Conservation (phyloP, 495 filamentous ascomycete species). For the Daldinia grandis region DNA sequence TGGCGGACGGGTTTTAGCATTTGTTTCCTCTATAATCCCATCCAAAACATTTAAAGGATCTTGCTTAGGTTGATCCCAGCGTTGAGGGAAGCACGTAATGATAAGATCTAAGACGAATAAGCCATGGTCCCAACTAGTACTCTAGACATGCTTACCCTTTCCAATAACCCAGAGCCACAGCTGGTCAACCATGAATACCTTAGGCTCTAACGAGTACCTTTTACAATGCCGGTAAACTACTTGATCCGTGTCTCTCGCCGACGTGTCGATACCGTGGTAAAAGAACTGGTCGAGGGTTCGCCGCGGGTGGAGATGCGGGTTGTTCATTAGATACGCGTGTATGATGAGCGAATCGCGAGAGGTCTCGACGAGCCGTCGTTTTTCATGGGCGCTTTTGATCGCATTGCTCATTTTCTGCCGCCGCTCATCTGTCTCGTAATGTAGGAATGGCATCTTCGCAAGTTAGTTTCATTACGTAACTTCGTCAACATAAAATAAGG, state of each 20-base stretch:
- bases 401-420: constrained; percentile 67
- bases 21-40: constrained; percentile 75
- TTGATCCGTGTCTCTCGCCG: constrained; percentile 71
- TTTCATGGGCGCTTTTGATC: constrained; percentile 58
- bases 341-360: constrained; percentile 71
- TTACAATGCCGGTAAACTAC: constrained; percentile 73
- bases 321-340: constrained; percentile 62
- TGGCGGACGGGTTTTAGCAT: constrained; percentile 71
- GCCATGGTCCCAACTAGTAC: background rate
- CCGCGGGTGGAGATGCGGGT: constrained; percentile 68
- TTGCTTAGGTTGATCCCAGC: constrained; percentile 76
- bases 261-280: constrained; percentile 75
- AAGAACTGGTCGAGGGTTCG: constrained; percentile 76
- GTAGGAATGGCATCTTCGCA: constrained; percentile 69
- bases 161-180: constrained; percentile 77
- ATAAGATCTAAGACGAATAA: constrained; percentile 57
- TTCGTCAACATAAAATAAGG: background rate
- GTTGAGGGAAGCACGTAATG: constrained; percentile 72
- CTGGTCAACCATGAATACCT: constrained; percentile 80
- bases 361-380: constrained; percentile 23
- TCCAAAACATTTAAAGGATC: constrained; percentile 74
- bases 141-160: constrained; percentile 45
- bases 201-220: constrained; percentile 59
- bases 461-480: constrained; percentile 13
- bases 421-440: constrained; percentile 69